These are phyloP conservation scores for Bipolaris sorokiniana DNA, from an alignment of 2,329 filamentous ascomycete species.

Conservation along the genomic window DNA sequence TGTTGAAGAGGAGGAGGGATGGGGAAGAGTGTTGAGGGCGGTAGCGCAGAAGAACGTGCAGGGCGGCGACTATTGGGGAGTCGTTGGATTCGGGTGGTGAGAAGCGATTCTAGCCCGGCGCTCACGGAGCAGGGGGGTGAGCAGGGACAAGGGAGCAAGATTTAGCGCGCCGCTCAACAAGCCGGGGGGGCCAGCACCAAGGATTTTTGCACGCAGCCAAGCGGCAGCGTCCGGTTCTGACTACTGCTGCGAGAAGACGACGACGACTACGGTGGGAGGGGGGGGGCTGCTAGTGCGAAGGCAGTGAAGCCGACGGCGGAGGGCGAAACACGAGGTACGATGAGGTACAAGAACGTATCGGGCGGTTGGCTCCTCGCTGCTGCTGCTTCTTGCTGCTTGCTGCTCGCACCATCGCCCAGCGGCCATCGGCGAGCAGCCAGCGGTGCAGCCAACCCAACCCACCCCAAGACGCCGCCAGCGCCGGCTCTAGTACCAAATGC, in stretches of 20 bases:
- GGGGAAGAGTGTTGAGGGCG: slow-evolving; percentile 43
- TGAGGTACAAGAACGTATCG: slow-evolving; percentile 8
- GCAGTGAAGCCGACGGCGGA: slow-evolving; percentile 22
- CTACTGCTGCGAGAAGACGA: slow-evolving; percentile 7
- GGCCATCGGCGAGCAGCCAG: too few relatives aligned
- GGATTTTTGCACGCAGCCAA: slow-evolving; percentile 38
- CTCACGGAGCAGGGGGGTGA: slow-evolving; percentile 13
- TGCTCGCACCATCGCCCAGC: too few relatives aligned
- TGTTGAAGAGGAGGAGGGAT: slow-evolving; percentile 34
- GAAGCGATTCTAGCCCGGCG: slow-evolving; percentile 33
- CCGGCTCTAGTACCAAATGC: slow-evolving; percentile 7
- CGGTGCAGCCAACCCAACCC: not conserved
- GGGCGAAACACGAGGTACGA: slow-evolving; percentile 20
- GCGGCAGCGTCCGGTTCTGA: slow-evolving; percentile 39
- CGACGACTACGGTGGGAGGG: slow-evolving; percentile 12
- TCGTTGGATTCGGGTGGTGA: slow-evolving; percentile 34
- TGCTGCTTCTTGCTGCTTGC: too few relatives aligned
- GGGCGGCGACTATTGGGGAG: slow-evolving; percentile 42
- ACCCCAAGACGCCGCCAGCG: slow-evolving; percentile 3
- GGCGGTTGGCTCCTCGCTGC: too few relatives aligned
- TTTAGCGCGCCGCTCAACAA: slow-evolving; percentile 42
- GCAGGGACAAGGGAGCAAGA: slow-evolving; percentile 18
- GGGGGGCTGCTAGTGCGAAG: not conserved
- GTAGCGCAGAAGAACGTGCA: slow-evolving; percentile 40
- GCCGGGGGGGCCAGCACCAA: slow-evolving; percentile 34